phyloP scores from a whole-genome alignment of 345 rosid species.

The Populus alba region DNA sequence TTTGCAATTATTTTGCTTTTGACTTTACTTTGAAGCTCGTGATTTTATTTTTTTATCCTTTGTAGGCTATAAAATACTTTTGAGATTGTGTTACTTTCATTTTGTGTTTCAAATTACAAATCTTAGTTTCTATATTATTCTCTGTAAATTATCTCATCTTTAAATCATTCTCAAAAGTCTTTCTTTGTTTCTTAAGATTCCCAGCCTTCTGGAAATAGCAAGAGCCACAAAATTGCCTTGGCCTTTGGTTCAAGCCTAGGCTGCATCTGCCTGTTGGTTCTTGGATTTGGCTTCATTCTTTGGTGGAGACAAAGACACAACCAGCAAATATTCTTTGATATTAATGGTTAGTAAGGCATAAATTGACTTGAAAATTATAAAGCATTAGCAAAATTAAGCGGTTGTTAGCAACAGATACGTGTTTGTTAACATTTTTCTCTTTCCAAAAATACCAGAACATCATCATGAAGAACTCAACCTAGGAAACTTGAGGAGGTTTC shows the following conservation, averaged over 20 bases:
- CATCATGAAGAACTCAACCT: constrained; percentile 60
- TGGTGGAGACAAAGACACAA: constrained; percentile 81
- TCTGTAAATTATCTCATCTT: not conserved
- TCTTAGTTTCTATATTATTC: not conserved
- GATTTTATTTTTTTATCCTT: not conserved
- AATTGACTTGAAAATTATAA: not conserved
- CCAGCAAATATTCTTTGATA: constrained; percentile 86
- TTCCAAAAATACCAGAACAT: constrained; percentile 47
- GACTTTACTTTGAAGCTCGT: constrained; percentile 10
- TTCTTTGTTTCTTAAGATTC: constrained; percentile 37
- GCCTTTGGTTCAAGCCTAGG: constrained; percentile 68
- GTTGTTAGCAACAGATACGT: not conserved
- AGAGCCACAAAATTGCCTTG: constrained; percentile 58
- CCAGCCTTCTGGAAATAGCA: constrained; percentile 42
- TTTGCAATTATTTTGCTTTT: constrained; percentile 5
- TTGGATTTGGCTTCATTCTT: constrained; percentile 62
- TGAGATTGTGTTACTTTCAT: not conserved
- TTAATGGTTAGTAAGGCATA: constrained; percentile 53
- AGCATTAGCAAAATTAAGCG: not conserved
- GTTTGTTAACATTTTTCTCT: not conserved
- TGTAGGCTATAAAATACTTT: not conserved
- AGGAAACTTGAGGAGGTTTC: constrained; percentile 84
- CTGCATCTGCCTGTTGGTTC: constrained; percentile 57
- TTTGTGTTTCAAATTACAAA: not conserved
- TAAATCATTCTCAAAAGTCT: constrained; percentile 16